These are phyloP conservation scores for Ustilago crameri DNA, from an alignment of 1,284 basidiomycete species.

Conservation along the genomic window DNA sequence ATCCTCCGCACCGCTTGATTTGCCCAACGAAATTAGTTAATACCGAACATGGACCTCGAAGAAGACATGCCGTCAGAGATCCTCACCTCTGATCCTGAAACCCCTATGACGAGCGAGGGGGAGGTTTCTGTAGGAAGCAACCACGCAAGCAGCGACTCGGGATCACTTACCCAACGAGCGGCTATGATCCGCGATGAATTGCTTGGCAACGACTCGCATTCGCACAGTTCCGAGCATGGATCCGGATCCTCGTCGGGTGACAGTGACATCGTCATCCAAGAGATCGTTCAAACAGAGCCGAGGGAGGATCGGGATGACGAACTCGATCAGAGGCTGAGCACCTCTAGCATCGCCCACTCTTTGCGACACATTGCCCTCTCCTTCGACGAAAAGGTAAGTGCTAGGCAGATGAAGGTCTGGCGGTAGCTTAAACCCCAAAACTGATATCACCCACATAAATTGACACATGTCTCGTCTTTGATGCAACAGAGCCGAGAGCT, in stretches of 20 bases:
- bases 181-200: conserved; percentile 37
- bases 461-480: too few species aligned
- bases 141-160: conserved; percentile 15
- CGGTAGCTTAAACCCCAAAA: too few species aligned
- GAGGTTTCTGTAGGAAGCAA: not conserved
- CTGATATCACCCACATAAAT: too few species aligned
- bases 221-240: conserved; percentile 8
- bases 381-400: conserved; percentile 40
- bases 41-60: not conserved
- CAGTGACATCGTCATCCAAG: not conserved
- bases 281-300: not conserved
- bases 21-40: too few species aligned
- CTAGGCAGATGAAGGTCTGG: too few species aligned
- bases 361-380: conserved; percentile 37
- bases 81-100: not conserved
- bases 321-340: conserved; percentile 19
- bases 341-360: conserved; percentile 24
- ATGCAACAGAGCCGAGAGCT: conserved; percentile 37
- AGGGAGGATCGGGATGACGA: not conserved
- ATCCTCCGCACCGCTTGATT: too few species aligned
- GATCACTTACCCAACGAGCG: conserved; percentile 23
- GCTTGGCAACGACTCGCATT: conserved; percentile 16
- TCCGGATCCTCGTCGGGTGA: conserved; percentile 11
- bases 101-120: not conserved
- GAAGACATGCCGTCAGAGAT: not conserved